These are phyloP conservation scores for Thermomucor indicae-seudaticae DNA, from an alignment of 371 early-diverging fungal species.

Conservation along the genomic window DNA sequence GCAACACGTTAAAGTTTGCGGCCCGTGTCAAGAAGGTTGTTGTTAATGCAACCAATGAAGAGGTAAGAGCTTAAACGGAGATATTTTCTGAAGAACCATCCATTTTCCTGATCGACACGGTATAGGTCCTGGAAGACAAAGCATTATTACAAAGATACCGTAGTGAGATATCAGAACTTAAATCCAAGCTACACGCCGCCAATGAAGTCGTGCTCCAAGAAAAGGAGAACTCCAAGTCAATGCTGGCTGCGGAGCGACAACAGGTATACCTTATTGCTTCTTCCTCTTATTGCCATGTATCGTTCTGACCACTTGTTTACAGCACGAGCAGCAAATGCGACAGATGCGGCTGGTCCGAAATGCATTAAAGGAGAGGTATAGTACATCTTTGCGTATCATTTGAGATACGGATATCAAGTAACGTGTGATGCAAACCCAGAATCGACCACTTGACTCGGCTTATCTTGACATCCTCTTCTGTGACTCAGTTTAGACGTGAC, in stretches of 20 bases:
- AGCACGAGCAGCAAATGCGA: conserved; percentile 74
- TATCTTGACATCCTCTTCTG: conserved; percentile 71
- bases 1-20: conserved; percentile 88
- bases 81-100: no score
- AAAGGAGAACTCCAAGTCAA: conserved; percentile 26
- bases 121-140: conserved; percentile 79
- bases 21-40: conserved; percentile 69
- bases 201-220: conserved; percentile 40
- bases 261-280: conserved; percentile 15
- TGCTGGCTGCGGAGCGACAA: conserved; percentile 27
- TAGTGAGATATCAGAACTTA: conserved; percentile 79
- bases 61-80: no score
- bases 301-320: not conserved
- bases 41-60: conserved; percentile 11
- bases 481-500: no score
- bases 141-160: conserved; percentile 83
- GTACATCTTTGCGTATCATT: conserved; percentile 14
- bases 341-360: conserved; percentile 70
- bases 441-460: conserved; percentile 73
- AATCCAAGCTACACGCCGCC: conserved; percentile 66
- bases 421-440: conserved; percentile 5
- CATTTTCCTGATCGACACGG: no score
- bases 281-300: not conserved
- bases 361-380: conserved; percentile 76
- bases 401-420: not conserved